Evolutionary conservation across 2,329 filamentous ascomycete species (phyloP), one percentile per base, ranked within the genome.

Genomic region (Rhexocercosporidium sp.): DNA sequence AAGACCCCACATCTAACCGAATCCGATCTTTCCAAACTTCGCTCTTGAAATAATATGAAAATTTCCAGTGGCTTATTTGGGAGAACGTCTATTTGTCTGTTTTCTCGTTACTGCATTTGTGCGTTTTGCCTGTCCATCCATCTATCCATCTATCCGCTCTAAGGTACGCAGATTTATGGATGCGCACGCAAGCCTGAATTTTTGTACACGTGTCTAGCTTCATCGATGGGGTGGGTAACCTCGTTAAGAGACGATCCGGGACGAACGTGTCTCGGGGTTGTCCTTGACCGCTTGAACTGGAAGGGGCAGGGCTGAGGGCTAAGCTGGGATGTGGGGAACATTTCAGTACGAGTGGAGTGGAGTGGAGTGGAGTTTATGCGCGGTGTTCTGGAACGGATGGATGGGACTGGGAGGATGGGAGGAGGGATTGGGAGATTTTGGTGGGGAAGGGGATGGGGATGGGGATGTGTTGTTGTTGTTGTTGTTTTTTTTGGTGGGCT

Each of bases 151-250:
- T 11, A 7, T 37, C 8, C 34, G 46, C 18, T 56, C 37, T 56
- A n/a, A n/a, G n/a, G n/a, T n/a, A 56, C 37, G 53, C 53, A 56
- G 29, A 37, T 1, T 56, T 37, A 56, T 56, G 53, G 53, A 56
- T 56, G 12, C n/a, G 16, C 12, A 37, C 16, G 27, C 3, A 11
- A 5, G 49, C 14, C 7, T 53, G 47, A 27, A 22, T 11, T 12
- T 11, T 31, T 56, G 53, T 56, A 56, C 53, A 56, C 53, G 53
- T 56, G 53, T 56, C 53, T 53, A 53, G 49, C 22, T 16, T 53
- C 22, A 25, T 22, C 22, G 2, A 29, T 4, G 47, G 16, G 29
- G 16, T 5, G 29, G 51, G 29, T 37, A 20, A 54, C 27, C 27
- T 34, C 29, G 51, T 54, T 22, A 53, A 53, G 25, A 27, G 14